These are phyloP conservation scores for Rhododendron simsii DNA, from an alignment of 148 eudicot genomes.

Conservation along the genomic window DNA sequence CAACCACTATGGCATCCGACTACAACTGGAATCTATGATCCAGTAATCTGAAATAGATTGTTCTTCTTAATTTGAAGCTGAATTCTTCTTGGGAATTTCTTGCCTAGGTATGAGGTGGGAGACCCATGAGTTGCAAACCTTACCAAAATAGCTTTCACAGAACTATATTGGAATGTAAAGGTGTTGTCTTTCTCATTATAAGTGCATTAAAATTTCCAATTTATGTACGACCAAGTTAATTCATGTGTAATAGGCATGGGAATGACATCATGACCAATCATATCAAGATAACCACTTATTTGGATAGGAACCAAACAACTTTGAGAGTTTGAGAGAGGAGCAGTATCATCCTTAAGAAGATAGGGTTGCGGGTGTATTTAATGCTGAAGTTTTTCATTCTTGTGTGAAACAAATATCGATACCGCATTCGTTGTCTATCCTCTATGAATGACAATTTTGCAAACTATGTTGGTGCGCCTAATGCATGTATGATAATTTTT, in stretches of 20 bases:
- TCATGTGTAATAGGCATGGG: background rate
- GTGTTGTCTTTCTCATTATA: background rate
- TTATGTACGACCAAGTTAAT: background rate
- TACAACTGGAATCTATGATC: background rate
- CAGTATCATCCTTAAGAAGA: background rate
- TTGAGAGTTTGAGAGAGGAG: background rate
- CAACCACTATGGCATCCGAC: background rate
- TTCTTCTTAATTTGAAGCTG: background rate
- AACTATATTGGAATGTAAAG: background rate
- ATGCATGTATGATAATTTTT: too few species aligned
- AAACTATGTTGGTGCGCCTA: background rate
- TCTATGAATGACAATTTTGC: background rate
- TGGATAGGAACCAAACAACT: background rate
- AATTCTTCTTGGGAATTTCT: background rate
- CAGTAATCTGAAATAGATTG: background rate
- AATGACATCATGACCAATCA: background rate
- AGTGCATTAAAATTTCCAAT: background rate
- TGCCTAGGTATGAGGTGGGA: background rate
- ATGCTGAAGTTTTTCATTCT: background rate
- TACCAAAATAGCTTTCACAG: background rate
- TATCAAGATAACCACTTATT: background rate
- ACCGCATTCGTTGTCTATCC: background rate
- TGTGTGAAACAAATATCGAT: background rate
- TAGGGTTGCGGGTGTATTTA: background rate
- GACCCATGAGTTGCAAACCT: background rate